Conservation (phyloP, 495 filamentous ascomycete species). For the Hypoxylon crocopeplum region DNA sequence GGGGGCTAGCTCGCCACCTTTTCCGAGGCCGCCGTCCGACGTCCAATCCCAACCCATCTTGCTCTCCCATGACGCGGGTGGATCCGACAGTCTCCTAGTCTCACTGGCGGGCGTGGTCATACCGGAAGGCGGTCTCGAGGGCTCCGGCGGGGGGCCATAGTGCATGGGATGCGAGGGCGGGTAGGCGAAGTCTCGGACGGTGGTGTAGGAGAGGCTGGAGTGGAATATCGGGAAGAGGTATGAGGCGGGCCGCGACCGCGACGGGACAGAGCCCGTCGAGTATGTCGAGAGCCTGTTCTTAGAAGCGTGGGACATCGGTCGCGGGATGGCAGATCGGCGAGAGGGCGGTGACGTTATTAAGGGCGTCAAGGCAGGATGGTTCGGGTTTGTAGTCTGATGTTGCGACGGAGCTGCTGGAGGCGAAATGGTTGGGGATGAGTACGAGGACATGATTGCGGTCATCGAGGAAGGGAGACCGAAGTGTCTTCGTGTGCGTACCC, state of each 20-base stretch:
- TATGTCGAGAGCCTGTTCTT: conserved; percentile 73
- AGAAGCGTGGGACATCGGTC: conserved; percentile 71
- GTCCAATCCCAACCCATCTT: conserved; percentile 64
- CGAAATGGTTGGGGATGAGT: conserved; percentile 59
- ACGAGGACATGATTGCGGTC: conserved; percentile 66
- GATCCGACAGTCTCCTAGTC: conserved; percentile 79
- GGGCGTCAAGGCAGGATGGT: conserved; percentile 65
- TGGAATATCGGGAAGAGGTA: conserved; percentile 83
- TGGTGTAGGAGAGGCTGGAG: conserved; percentile 85
- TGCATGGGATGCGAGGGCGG: conserved; percentile 81
- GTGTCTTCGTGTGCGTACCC: conserved; percentile 42
- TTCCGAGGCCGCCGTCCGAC: conserved; percentile 47
- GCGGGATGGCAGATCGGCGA: conserved; percentile 64
- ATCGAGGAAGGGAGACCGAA: conserved; percentile 42
- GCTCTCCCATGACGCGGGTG: conserved; percentile 68
- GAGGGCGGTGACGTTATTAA: conserved; percentile 66
- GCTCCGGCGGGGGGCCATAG: conserved; percentile 87
- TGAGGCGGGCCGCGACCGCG: conserved; percentile 78
- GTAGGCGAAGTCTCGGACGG: conserved; percentile 97
- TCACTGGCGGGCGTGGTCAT: conserved; percentile 88
- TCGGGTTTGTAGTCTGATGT: conserved; percentile 57
- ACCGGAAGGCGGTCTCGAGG: conserved; percentile 70
- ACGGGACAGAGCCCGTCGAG: conserved; percentile 72
- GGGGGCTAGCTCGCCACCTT: conserved; percentile 72
- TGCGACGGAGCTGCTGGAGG: conserved; percentile 56